Base-by-base conservation (phyloP, 2,329 filamentous ascomycete genomes). In the Colletotrichum viniferum region DNA sequence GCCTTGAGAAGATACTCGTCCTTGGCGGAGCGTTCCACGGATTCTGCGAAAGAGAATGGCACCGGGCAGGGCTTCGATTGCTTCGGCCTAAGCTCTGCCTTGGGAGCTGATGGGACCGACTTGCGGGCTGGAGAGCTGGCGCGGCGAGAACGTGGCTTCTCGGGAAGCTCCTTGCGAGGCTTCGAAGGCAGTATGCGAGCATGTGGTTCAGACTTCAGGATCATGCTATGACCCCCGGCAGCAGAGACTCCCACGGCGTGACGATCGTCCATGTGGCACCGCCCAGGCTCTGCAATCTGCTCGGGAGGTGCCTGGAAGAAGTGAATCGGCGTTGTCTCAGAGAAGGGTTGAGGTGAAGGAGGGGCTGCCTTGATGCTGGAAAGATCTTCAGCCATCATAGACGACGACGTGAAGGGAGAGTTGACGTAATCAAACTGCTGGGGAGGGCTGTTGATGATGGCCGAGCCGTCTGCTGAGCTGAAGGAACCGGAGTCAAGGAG, bases 1-100 rank as follows among this genome's bases (percentile, higher is more conserved):
- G 87, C 85, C n/a, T 86, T 80, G 18, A 94, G 81, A 2, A 94
- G 85, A 56, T 87, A 88, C 4, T 86, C 81, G 78, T 91, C 88
- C 79, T 86, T 86, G 13, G 64, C 69, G 13, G 73, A 69, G 34
- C 76, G 76, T 38, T 76, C 74, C 34, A 38, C 32, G 9, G 32
- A 8, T 5, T 74, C 65, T 8, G 72, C 16, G 13, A 26, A 24
- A 18, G 70, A 48, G 10, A 55, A 26, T 21, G 58, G 32, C 58
- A 32, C 26, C 38, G 55, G 52, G 18, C 69, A 77, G 13, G 61
- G 73, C 61, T 71, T 65, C 18, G 64, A 13, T 24, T 66, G 69
- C 21, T 73, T 73, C 4, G 73, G 73, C 8, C 73, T 58, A 5
- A 60, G 64, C 36, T 76, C 73, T 9, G 58, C 34, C 58, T 73